Percentiles rank a stretch among this genome's conserved stretches.
These are phyloP conservation scores for Phytophthora fragariaefolia DNA, from an alignment of 352 stramenopile genomes.

Conservation along the genomic window DNA sequence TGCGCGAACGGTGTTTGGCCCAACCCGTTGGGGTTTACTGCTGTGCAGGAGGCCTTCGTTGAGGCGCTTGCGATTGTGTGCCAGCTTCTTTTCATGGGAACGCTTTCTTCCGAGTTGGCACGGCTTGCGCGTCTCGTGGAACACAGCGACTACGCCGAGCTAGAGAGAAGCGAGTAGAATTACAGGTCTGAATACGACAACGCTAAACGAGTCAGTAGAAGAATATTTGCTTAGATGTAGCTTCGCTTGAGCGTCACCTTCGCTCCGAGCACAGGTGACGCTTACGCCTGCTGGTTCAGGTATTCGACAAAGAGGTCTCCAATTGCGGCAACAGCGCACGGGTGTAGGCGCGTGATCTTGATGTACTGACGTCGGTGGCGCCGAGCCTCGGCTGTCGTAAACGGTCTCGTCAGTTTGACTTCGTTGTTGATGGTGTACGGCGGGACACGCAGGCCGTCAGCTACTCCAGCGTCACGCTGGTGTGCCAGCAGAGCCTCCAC, in stretches of 20 bases:
- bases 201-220: conserved; percentile 13
- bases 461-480: conserved; percentile 70
- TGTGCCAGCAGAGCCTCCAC: conserved; percentile 65
- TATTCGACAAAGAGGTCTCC: conserved; percentile 80
- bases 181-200: neutral
- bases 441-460: conserved; percentile 53
- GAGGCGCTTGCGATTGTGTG: conserved; percentile 86
- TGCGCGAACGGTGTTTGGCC: conserved; percentile 84
- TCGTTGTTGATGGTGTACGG: conserved; percentile 38
- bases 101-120: conserved; percentile 75
- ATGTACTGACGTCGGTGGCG: conserved; percentile 84
- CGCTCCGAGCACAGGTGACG: no score
- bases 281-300: conserved; percentile 73
- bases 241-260: no score
- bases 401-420: conserved; percentile 53
- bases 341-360: conserved; percentile 76
- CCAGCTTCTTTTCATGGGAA: conserved; percentile 90
- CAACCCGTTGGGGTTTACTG: conserved; percentile 83
- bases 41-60: conserved; percentile 83
- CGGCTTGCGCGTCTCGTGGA: conserved; percentile 68
- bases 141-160: conserved; percentile 61
- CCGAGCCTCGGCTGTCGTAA: conserved; percentile 65
- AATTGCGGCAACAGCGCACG: conserved; percentile 58
- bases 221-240: neutral
- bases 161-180: conserved; percentile 64